Evolutionary conservation across 208 protist species (phyloP), one percentile per base, ranked within the genome.

Genomic region (Trypanosoma avium): DNA sequence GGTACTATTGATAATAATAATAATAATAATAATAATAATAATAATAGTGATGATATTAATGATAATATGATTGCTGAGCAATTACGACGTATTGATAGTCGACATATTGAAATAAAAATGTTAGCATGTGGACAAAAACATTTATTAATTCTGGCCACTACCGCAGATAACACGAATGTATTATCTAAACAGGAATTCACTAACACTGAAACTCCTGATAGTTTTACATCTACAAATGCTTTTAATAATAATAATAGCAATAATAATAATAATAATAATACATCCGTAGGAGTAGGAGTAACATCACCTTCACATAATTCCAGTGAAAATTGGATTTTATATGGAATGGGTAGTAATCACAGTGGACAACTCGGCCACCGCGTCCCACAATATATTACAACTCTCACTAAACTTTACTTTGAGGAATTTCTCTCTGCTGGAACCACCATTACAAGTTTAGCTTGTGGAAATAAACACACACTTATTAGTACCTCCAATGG

Each of bases 301-400:
- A n/a, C 33, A 27, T 21, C 24, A 15, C n/a, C 24, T 13, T 24
- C 10, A 35, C 17, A 7, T 40, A 29, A 1, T 40, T 19, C 36
- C 4, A 22, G 26, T 9, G 45, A 15, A 8, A 42, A n/a, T 22
- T 61, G 46, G 47, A 24, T 56, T 60, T 17, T 79, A 0, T 88
- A 84, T 53, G 88, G 84, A n/a, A 73, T 94, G 64, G 88, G 88
- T 35, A 88, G 71, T 64, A 94, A 94, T 66, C 77, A 90, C 68
- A 64, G 46, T 36, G 81, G 81, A 15, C 88, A 94, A 66, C 75
- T 94, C 0, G 82, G 88, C 38, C 69, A 77, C 40, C 68, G 76
- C 38, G 75, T 92, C 4, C 77, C 80, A 13, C 83, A 72, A 38
- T 91, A 90, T 67, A 66, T 75, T 36, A 89, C 64, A 12, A 76